Evolutionary conservation across 202 grass and related monocot genomes (phyloP), one percentile per base, ranked within the genome.

Genomic region (Musa balbisiana): DNA sequence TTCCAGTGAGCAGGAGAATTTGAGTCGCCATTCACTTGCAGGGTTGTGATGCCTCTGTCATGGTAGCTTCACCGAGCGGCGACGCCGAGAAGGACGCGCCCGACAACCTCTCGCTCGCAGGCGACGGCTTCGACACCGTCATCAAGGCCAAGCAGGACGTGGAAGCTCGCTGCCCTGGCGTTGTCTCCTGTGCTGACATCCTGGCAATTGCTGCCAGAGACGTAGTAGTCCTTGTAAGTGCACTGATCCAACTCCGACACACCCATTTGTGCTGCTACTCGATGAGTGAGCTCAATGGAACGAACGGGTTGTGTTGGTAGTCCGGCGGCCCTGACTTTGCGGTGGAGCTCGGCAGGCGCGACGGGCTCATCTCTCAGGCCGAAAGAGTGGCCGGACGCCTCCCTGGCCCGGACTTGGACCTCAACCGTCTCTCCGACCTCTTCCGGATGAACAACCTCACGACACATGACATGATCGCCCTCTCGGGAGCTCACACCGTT

Each of bases 161-260:
- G 24, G 84, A 89, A 53, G 82, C 85, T 0, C 89, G 84, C 0
- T 92, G 92, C 60, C 62, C 79, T 15, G 82, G 86, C 73, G 89
- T 87, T 83, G 92, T 96, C 52, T 96, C 92, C 67, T 96, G 92
- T 78, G 92, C 89, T 3, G 92, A 96, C 80, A 86, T 96, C 78
- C 82, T 96, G 71, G 92, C 89, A 78, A 84, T 96, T 74, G 89
- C 92, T 20, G 81, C 92, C 3, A 83, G 92, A 49, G 92, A 96
- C 75, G 92, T 87, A 62, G 81, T 95, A 55, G 83, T 83, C 0
- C 81, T 95, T 79, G 91, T 95, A 85, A 72, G 79, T 0, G 10
- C 26, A 11, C 58, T 62, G 17, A 62, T 62, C 20, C 58, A 19
- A 62, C 58, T 62, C 20, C 19, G 9, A 62, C 14, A 21, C 72